Conservation (phyloP, 2,329 filamentous ascomycete genomes). For the Aspergillus sp. region DNA sequence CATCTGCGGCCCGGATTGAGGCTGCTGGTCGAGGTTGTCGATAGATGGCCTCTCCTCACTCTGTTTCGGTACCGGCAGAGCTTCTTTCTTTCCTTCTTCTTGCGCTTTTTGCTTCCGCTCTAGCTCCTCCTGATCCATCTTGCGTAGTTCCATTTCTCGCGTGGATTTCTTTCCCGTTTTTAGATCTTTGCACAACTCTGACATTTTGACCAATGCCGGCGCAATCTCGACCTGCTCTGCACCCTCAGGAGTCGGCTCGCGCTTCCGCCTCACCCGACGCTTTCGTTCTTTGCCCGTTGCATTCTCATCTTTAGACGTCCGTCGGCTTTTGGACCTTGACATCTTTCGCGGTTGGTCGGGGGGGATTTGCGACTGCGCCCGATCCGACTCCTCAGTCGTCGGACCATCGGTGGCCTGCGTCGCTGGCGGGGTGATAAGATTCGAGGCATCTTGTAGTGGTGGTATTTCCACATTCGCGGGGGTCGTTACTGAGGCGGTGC, state of each 20-base stretch:
- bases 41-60: conserved; percentile 24
- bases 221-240: conserved; percentile 52
- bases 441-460: conserved; percentile 2
- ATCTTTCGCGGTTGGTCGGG: conserved; percentile 20
- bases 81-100: conserved; percentile 26
- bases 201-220: conserved; percentile 56
- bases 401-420: conserved; percentile 23
- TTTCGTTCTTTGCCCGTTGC: conserved; percentile 21
- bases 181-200: conserved; percentile 53
- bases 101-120: conserved; percentile 40
- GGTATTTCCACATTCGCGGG: background rate
- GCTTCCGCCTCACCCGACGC: conserved; percentile 31
- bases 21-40: conserved; percentile 19
- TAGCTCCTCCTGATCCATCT: conserved; percentile 56
- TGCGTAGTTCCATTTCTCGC: conserved; percentile 55
- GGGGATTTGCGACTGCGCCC: conserved; percentile 18
- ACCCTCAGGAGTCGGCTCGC: conserved; percentile 46
- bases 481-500: conserved; percentile 13
- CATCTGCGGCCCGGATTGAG: conserved; percentile 45
- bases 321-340: conserved; percentile 24
- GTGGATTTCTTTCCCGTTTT: conserved; percentile 56
- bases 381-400: conserved; percentile 16
- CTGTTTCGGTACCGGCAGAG: conserved; percentile 24
- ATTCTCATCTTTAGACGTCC: conserved; percentile 21
- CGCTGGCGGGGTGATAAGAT: conserved; percentile 21